A percentile compares a stretch with the other conserved stretches of the same genome.
phyloP scores from a whole-genome alignment of 352 stramenopile species.

The Phytopythium vexans region DNA sequence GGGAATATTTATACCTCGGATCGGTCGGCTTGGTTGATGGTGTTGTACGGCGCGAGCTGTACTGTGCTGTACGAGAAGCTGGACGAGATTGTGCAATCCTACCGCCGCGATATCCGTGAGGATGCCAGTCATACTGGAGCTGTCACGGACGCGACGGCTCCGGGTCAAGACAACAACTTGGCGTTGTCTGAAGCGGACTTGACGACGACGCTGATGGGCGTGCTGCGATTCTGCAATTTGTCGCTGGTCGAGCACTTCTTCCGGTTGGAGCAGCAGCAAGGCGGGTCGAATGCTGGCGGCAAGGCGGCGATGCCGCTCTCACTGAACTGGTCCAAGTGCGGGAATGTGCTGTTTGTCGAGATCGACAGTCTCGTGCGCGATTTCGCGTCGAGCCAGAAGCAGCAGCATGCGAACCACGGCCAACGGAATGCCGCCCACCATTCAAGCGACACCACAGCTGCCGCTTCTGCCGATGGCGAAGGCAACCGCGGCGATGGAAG shows the following conservation, averaged over 20 bases:
- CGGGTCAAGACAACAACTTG: conserved; percentile 1
- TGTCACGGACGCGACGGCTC: neutral
- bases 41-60: conserved; percentile 67
- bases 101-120: conserved; percentile 21
- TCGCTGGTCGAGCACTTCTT: conserved; percentile 76
- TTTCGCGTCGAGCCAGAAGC: conserved; percentile 65
- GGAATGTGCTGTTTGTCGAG: conserved; percentile 82
- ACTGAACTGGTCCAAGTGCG: conserved; percentile 77
- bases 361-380: conserved; percentile 76
- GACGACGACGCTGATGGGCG: conserved; percentile 49
- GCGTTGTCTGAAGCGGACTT: conserved; percentile 56
- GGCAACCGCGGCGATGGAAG: neutral
- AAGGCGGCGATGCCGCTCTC: conserved; percentile 6
- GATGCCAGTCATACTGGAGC: conserved; percentile 3
- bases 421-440: neutral
- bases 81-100: conserved; percentile 75
- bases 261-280: conserved; percentile 8
- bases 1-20: conserved; percentile 27
- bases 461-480: neutral
- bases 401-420: conserved; percentile 14
- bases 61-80: conserved; percentile 81
- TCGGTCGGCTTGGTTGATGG: conserved; percentile 55
- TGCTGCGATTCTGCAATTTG: conserved; percentile 78
- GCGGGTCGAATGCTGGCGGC: conserved; percentile 14
- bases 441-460: neutral